Percentiles rank a stretch among this genome's conserved stretches.
Conservation (phyloP, 2,329 filamentous ascomycete genomes). For the Monosporascus sp. region DNA sequence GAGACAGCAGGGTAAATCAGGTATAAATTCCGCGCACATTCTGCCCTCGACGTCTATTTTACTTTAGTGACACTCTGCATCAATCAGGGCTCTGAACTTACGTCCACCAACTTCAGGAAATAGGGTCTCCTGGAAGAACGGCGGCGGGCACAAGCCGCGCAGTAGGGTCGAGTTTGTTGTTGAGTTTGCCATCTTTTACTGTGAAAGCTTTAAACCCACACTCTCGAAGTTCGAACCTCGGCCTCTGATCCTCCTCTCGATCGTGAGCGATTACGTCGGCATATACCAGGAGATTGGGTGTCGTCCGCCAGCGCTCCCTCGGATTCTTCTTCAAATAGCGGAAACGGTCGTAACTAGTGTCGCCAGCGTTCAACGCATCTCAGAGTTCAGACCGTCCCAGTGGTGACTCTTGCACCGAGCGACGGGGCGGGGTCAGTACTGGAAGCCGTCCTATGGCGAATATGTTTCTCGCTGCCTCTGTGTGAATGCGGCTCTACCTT, state of each 20-base stretch:
- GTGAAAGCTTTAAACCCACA: background rate
- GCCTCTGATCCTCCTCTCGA: background rate
- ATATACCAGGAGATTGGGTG: too few relatives aligned
- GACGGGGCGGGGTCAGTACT: background rate
- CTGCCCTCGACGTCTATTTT: constrained; percentile 47
- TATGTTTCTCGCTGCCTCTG: background rate
- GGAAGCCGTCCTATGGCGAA: too few relatives aligned
- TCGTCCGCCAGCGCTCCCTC: too few relatives aligned
- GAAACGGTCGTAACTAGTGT: background rate
- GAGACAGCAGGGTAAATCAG: constrained; percentile 67
- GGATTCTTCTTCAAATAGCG: too few relatives aligned
- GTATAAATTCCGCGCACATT: constrained; percentile 44
- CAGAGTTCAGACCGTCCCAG: background rate
- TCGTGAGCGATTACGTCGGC: background rate
- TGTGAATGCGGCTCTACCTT: background rate
- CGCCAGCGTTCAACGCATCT: background rate
- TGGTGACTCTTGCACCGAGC: background rate
- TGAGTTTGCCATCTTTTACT: constrained; percentile 10
- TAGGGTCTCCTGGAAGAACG: constrained; percentile 60
- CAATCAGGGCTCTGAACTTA: constrained; percentile 16
- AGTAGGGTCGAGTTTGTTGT: constrained; percentile 4
- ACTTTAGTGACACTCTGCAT: constrained; percentile 11
- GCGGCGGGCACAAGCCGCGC: constrained; percentile 55
- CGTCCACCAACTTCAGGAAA: constrained; percentile 43
- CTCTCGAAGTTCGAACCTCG: background rate